Evolutionary conservation across 2,329 filamentous ascomycete genomes (phyloP).

Genomic region (Hymenoscyphus fraxineus): DNA sequence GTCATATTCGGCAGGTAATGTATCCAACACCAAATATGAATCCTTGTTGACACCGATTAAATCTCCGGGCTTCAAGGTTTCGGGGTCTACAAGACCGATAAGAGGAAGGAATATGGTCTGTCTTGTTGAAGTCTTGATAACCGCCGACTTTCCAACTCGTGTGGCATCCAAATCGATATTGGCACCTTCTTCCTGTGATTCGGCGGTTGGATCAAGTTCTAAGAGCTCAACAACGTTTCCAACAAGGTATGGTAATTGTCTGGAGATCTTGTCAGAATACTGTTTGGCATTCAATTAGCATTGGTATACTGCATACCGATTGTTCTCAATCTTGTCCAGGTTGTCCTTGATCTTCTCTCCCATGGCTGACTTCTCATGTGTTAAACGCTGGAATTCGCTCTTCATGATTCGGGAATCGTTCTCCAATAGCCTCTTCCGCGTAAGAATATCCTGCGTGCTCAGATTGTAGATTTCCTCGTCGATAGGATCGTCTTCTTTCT

Average conservation of each 20-base stretch:
- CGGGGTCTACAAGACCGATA: constrained; percentile 93
- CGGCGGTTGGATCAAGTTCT: constrained; percentile 91
- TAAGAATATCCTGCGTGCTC: constrained; percentile 91
- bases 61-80: constrained; percentile 91
- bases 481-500: constrained; percentile 74
- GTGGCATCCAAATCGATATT: constrained; percentile 98
- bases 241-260: constrained; percentile 95
- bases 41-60: constrained; percentile 99
- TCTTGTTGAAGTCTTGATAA: constrained; percentile 98
- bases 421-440: constrained; percentile 84
- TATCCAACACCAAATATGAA: constrained; percentile 95
- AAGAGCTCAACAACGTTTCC: constrained; percentile 97
- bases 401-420: constrained; percentile 99
- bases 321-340: constrained; percentile 97
- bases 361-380: constrained; percentile 95
- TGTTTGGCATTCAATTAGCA: background rate
- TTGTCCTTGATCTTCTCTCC: constrained; percentile 99
- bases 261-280: constrained; percentile 38
- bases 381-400: constrained; percentile 90
- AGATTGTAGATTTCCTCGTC: constrained; percentile 91
- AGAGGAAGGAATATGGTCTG: constrained; percentile 98
- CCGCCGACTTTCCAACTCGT: constrained; percentile 93
- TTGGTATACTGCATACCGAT: constrained; percentile 60
- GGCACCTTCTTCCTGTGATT: constrained; percentile 94
- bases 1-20: constrained; percentile 94